Percentiles rank a stretch among this genome's conserved stretches.
Evolutionary conservation across 306 rosid species (phyloP).

Genomic region (Acmispon strigosus): DNA sequence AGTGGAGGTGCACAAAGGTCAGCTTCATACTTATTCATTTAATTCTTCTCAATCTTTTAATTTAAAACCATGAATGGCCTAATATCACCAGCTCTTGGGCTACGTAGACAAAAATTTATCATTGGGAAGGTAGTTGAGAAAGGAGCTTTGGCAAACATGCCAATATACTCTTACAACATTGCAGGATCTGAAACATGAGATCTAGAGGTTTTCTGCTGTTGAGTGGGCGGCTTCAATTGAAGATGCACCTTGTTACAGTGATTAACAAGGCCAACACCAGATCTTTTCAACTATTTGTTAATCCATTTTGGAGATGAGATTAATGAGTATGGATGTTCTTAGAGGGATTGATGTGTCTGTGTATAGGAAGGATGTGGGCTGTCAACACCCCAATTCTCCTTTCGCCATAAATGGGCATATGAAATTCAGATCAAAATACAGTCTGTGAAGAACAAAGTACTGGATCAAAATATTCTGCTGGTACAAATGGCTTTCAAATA

Average conservation of each 20-base stretch:
- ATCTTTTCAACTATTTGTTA: constrained; percentile 7
- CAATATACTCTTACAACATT: not conserved
- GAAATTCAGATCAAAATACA: constrained; percentile 7
- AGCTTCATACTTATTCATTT: not conserved
- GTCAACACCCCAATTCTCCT: not conserved
- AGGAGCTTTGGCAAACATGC: not conserved
- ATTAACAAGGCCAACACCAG: not conserved
- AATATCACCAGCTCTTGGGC: not conserved
- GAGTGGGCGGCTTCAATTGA: not conserved
- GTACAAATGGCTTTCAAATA: not conserved
- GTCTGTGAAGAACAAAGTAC: not conserved
- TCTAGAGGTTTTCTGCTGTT: constrained; percentile 7
- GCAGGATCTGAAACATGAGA: not conserved
- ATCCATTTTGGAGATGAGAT: constrained; percentile 1
- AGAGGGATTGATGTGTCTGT: not conserved
- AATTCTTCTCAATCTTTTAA: not conserved
- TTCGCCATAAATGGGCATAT: constrained; percentile 7
- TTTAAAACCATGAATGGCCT: not conserved
- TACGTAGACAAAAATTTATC: not conserved
- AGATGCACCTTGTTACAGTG: not conserved
- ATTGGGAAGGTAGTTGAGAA: not conserved
- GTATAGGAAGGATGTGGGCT: not conserved
- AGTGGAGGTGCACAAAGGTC: constrained; percentile 36
- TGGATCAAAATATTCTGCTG: not conserved
- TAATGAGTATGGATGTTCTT: not conserved